Base-by-base conservation (phyloP, 371 early-diverging fungal species). In the Blakeslea trispora region DNA sequence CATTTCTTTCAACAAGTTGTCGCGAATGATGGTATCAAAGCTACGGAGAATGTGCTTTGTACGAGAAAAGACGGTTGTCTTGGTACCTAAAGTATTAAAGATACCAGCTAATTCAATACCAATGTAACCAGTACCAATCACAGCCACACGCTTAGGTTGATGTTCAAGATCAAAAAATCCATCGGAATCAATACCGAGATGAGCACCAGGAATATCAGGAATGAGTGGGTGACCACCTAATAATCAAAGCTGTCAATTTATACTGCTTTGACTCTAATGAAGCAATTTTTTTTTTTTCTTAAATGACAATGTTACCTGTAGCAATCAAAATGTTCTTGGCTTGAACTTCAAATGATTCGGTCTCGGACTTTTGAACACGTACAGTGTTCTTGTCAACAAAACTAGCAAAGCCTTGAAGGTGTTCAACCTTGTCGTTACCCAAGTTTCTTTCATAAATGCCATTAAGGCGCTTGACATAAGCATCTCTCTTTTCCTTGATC, bases 41-140 rank as follows among this genome's bases (percentile, higher is more conserved):
- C 84, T 67, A 43, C 97, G 86, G 45, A 99, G 84, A 51, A 98
- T 91, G 40, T 90, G 84, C 57, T 80, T 69, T 35, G 94, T 85
- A 54, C 99, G 91, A 37, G 92, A 89, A 63, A 95, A 88, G 22
- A 98, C 78, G 34, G 86, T 89, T 32, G 92, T 92, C 32, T 96
- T 77, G n/a, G 92, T 76, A 17, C 98, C 98, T 42, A 95, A 79
- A 32, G 90, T 74, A 51, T 90, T 79, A 74, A 99, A 94, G 55
- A 99, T 91, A 40, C 97, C 96, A 4, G 98, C 97, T 21, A 98
- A 80, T 72, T 99, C 99, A 44, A 98, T 77, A 49, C 94, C 98
- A 72, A 99, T 99, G 73, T 99, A 83, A 3, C 93, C 93, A 9
- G 91, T 84, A 45, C 91, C 95, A 31, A 93, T 83, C 22, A 94